phyloP scores from a whole-genome alignment of 176 grass and related monocot species.

The Poa pratensis region DNA sequence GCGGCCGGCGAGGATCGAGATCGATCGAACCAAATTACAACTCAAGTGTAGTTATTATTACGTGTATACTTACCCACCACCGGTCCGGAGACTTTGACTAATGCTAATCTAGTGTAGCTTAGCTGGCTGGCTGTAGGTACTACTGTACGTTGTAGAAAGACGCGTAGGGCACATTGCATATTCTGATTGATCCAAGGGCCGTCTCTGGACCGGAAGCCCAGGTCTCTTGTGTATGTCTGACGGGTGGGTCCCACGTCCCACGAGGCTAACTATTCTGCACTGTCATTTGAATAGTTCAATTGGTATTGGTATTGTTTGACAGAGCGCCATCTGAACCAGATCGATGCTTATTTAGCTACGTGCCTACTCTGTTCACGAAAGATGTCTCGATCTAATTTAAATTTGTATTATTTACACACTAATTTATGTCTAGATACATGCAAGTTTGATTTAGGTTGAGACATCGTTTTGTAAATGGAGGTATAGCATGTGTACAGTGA shows the following conservation, averaged over 20 bases:
- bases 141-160: not conserved
- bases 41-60: not conserved
- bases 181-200: not conserved
- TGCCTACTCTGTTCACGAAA: no score
- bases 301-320: not conserved
- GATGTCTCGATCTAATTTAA: no score
- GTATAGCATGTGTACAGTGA: no score
- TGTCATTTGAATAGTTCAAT: not conserved
- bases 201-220: no score
- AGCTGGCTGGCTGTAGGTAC: conserved; percentile 33
- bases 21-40: not conserved
- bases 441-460: no score
- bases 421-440: no score
- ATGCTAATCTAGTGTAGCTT: conserved; percentile 37
- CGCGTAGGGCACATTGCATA: not conserved
- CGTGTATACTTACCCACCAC: not conserved
- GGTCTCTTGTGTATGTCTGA: not conserved
- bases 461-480: no score
- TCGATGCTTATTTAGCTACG: not conserved
- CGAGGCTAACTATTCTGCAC: not conserved
- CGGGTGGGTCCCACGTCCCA: not conserved
- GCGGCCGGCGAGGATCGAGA: not conserved
- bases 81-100: conserved; percentile 19
- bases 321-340: not conserved
- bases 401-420: no score